These are phyloP conservation scores for Dryas alaskensis DNA, from an alignment of 306 rosid species.

Conservation along the genomic window DNA sequence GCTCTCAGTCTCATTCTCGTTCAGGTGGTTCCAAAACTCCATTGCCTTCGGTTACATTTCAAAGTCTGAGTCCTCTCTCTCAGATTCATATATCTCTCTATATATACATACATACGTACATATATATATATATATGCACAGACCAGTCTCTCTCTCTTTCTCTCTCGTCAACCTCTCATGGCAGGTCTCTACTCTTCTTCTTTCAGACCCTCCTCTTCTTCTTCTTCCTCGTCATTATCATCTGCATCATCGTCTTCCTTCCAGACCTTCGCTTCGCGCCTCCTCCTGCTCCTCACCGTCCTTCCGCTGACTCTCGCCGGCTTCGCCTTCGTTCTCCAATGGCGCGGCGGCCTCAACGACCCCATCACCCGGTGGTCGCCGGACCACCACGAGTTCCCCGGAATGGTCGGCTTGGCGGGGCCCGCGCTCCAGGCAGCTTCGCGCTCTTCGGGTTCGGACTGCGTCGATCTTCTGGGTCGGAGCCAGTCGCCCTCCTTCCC, in stretches of 20 bases:
- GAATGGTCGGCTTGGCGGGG: conserved; percentile 43
- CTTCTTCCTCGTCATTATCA: conserved; percentile 5
- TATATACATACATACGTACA: neutral
- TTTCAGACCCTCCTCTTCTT: conserved; percentile 35
- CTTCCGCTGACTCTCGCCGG: conserved; percentile 70
- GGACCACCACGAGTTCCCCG: conserved; percentile 63
- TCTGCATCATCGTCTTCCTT: conserved; percentile 32
- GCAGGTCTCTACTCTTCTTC: conserved; percentile 56
- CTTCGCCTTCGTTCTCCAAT: conserved; percentile 84
- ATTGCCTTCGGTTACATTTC: conserved; percentile 10
- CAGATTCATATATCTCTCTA: conserved; percentile 4
- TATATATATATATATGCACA: conserved; percentile 29
- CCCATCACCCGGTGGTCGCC: conserved; percentile 76
- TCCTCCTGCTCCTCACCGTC: conserved; percentile 58
- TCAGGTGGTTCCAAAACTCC: conserved; percentile 7
- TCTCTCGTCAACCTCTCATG: conserved; percentile 39
- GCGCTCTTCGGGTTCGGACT: conserved; percentile 46
- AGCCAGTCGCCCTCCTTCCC: conserved; percentile 61
- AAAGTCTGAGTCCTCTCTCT: neutral
- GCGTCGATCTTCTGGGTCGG: conserved; percentile 44
- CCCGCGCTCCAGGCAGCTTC: conserved; percentile 22
- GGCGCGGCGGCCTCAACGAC: conserved; percentile 88
- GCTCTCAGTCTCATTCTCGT: conserved; percentile 6
- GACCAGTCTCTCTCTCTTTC: conserved; percentile 4
- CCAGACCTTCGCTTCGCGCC: conserved; percentile 44